Evolutionary conservation across 306 rosid species (phyloP), one percentile per base, ranked within the genome.

Genomic region (Cucumis hystrix): DNA sequence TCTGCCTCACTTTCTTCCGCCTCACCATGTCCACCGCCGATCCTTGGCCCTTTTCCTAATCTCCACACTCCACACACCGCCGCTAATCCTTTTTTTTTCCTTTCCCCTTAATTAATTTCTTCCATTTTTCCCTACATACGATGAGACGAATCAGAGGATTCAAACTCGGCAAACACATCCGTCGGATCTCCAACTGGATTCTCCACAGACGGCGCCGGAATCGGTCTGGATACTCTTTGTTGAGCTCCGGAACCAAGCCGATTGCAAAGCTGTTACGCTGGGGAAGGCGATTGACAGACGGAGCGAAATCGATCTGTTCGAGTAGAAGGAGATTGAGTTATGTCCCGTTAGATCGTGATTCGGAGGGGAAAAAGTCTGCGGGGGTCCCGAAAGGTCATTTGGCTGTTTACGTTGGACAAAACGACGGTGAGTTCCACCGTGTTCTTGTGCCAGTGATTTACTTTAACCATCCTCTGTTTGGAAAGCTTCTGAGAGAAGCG

Each of bases 391-490:
- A 91, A 78, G 99, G 99, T 1, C 88, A 92, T 71, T 75, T 89
- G 83, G 99, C 97, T 5, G 97, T 95, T 0, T 95, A 95, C 80
- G 96, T 95, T 49, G 97, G 93, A 2, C 90, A 91, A 79, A 83
- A 87, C 20, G 96, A 88, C 83, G 93, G 90, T 12, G 96, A 87
- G 75, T 89, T 84, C 67, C 90, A 74, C 56, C 84, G 99, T 0
- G 97, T 91, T 4, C n/a, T 92, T 82, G 93, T 95, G 65, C 99
- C 99, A 4, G 97, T 92, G 80, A 83, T 95, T 9, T 95, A 92
- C 84, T 92, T 88, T 45, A 95, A 92, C 83, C 99, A 95, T 62
- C 99, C 97, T 1, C 79, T 95, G 73, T 95, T 95, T 28, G 83
- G 93, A 12, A 87, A 86, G 47, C 88, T 95, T 64, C 77, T 95